These are phyloP conservation scores for Chenopodium album DNA, from an alignment of 148 eudicot genomes.

Conservation along the genomic window DNA sequence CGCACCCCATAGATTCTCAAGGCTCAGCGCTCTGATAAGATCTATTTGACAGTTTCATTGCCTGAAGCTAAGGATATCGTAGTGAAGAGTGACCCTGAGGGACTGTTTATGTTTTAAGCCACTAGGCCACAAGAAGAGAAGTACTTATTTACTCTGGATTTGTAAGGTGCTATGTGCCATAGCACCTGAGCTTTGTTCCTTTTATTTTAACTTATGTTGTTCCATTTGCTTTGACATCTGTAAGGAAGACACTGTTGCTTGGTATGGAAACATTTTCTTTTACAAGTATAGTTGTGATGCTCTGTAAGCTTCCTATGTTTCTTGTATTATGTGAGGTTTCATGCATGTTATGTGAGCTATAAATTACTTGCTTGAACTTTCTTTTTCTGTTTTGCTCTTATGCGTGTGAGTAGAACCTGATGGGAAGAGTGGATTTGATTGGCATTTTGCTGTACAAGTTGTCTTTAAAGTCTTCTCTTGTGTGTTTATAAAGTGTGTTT, in stretches of 20 bases:
- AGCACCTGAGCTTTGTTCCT: conserved; percentile 57
- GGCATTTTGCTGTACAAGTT: too few relatives aligned
- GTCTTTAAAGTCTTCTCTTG: not conserved
- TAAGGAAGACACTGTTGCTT: not conserved
- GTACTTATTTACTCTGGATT: conserved; percentile 57
- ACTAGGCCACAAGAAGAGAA: conserved; percentile 54
- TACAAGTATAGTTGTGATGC: not conserved
- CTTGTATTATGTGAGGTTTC: not conserved
- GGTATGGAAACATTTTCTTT: not conserved
- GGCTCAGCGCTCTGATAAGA: conserved; percentile 80
- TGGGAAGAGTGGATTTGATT: too few relatives aligned
- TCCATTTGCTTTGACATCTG: not conserved
- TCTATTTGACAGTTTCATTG: conserved; percentile 65
- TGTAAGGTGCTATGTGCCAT: conserved; percentile 46
- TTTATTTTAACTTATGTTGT: conserved; percentile 4
- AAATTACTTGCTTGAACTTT: not conserved
- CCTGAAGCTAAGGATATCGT: conserved; percentile 78
- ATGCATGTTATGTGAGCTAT: not conserved
- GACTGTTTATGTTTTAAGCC: conserved; percentile 66
- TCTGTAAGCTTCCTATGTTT: not conserved
- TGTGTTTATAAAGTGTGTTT: too few relatives aligned
- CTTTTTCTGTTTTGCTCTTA: not conserved
- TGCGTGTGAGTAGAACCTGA: not conserved
- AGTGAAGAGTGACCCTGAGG: conserved; percentile 68
- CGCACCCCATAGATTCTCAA: conserved; percentile 74